Percentiles rank a stretch among this genome's conserved stretches.
These are phyloP conservation scores for Microstegium vimineum DNA, from an alignment of 176 grass and related monocot species.

Conservation along the genomic window DNA sequence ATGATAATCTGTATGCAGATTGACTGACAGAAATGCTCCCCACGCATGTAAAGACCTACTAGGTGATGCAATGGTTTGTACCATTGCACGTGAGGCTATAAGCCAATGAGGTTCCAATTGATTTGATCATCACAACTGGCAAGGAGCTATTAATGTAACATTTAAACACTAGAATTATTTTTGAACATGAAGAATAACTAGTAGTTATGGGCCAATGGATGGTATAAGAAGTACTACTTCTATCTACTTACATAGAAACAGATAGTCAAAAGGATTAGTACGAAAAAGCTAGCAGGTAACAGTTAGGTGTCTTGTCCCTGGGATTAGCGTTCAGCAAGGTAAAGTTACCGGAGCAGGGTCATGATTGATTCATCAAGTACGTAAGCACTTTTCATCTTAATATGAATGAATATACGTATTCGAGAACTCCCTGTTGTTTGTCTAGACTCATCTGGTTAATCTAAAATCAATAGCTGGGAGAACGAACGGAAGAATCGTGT, in stretches of 20 bases:
- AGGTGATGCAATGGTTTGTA: background rate
- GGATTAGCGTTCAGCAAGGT: background rate
- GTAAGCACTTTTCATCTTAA: background rate
- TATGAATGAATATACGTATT: background rate
- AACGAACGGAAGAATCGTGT: background rate
- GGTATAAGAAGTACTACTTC: background rate
- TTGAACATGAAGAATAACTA: background rate
- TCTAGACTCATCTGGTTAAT: background rate
- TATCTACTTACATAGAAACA: background rate
- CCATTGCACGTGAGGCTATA: background rate
- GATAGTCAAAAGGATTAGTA: background rate
- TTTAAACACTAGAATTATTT: background rate
- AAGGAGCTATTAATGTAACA: conserved; percentile 8
- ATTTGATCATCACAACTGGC: background rate
- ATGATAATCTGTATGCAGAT: background rate
- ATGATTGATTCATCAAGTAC: conserved; percentile 2
- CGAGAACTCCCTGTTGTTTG: background rate
- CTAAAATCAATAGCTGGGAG: background rate
- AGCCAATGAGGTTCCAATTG: background rate
- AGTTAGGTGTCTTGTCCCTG: background rate
- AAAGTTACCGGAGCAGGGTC: conserved; percentile 17
- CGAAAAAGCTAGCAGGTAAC: background rate
- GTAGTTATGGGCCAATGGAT: too few species aligned
- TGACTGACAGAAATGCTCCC: background rate
- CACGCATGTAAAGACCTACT: background rate